Evolutionary conservation across 164 flowering plant genomes (phyloP), one percentile per base, ranked within the genome.

Genomic region (Sedum album): DNA sequence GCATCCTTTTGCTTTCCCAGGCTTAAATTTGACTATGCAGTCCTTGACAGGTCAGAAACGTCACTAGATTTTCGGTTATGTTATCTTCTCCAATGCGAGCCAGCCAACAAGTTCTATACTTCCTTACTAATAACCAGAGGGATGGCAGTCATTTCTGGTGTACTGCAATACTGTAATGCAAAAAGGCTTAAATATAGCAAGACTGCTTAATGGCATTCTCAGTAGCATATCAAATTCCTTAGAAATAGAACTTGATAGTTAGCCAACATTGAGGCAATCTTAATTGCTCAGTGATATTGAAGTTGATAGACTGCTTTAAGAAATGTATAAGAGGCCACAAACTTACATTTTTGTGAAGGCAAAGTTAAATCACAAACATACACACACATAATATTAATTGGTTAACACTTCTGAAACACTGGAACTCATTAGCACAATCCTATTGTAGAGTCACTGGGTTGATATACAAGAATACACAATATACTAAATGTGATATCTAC

Each of bases 21-120:
- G 64, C 66, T 30, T 55, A 26, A 65, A 35, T 35, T 15, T 76
- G 65, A 0, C 66, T 9, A 28, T 73, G 73, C 86, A 88, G 90
- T 86, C 66, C 66, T 88, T 76, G 88, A 88, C 73, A 88, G 83
- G 76, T 81, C 77, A 28, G 90, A 88, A 5, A n/a, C n/a, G n/a
- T n/a, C n/a, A 68, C 79, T 65, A 74, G 73, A 68, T 85, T 8
- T 2, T 53, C 6, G 23, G 13, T 21, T 23, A 53, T 53, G 60
- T 20, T 21, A 21, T 53, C 28, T 23, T 53, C 60, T 21, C 46
- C 21, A 18, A 4, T 48, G 23, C 20, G 25, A 18, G 23, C 10
- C 23, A 49, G 55, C 55, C 49, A 44, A 10, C 49, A 10, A 10
- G 49, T 17, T 44, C 20, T 44, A 35, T 7, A 7, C 5, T 35